Evolutionary conservation across 257 asterid species (phyloP), one percentile per base, ranked within the genome.

Genomic region (Plantago elongata): DNA sequence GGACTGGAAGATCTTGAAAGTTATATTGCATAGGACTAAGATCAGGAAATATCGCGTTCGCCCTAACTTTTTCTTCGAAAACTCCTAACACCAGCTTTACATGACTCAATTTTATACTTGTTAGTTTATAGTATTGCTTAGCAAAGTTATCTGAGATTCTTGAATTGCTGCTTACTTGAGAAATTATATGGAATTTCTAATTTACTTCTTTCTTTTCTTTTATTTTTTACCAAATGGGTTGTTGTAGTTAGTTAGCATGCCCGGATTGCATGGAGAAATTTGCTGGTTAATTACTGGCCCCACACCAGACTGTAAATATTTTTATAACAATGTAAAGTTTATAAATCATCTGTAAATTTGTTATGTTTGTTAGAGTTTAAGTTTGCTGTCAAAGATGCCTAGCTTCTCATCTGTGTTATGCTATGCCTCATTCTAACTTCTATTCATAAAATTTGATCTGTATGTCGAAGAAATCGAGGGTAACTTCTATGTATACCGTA

Each of bases 181-280:
- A 16, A 64, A 17, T 44, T 44, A 30, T 43, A 29, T 48, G 22
- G 60, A 55, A 22, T 47, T 13, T 50, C 3, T 59, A 14, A 63
- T 38, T 14, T 51, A 16, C 42, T 34, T 42, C 8, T 34, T 34
- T 7, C 40, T 34, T 34, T 34, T 34, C 8, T 34, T 7, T 34
- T 22, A 22, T 0, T n/a, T 42, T 58, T 43, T 9, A 7, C 51
- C 17, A 15, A 5, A 10, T 43, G 51, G 74, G 75, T 71, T 45
- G 68, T 73, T 66, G 54, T 17, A 16, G 92, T 78, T 81, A 75
- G 96, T 77, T 83, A 63, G 69, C 62, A 16, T 67, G 83, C 69
- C 76, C 81, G 49, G 68, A 77, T 80, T 73, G 95, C 85, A 69
- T 84, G 95, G 85, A 74, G 75, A 44, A 48, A 76, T 61, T 75